Evolutionary conservation across 805 yeast species (phyloP).

Genomic region (Candida insectorum): DNA sequence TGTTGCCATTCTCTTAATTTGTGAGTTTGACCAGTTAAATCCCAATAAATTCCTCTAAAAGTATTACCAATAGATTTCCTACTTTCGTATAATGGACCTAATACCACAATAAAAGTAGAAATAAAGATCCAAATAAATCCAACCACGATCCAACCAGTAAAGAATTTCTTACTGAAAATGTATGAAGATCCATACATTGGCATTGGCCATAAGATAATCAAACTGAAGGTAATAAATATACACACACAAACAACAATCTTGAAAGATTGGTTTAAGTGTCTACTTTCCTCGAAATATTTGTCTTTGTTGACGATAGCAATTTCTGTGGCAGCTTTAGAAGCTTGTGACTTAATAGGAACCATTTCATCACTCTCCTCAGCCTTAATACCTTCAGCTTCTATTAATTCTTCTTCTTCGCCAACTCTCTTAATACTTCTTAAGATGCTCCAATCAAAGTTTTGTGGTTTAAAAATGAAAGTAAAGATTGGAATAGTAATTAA

Average conservation of each 20-base stretch:
- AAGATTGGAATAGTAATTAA: conserved; percentile 61
- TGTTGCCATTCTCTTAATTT: conserved; percentile 77
- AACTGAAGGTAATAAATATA: conserved; percentile 54
- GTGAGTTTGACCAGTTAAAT: conserved; percentile 67
- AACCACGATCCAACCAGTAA: conserved; percentile 87
- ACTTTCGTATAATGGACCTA: conserved; percentile 76
- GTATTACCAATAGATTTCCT: conserved; percentile 62
- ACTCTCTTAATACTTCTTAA: conserved; percentile 62
- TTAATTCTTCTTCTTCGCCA: conserved; percentile 64
- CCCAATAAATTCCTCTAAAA: conserved; percentile 82
- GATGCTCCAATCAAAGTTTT: conserved; percentile 68
- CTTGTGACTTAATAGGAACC: conserved; percentile 28
- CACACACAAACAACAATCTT: conserved; percentile 62
- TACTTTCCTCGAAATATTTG: conserved; percentile 42
- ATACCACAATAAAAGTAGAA: conserved; percentile 57
- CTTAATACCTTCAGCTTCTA: conserved; percentile 42
- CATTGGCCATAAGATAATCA: conserved; percentile 85
- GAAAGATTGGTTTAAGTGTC: conserved; percentile 51
- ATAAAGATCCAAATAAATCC: conserved; percentile 78
- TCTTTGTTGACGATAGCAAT: conserved; percentile 25
- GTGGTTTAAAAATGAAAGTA: conserved; percentile 62
- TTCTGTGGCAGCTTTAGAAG: conserved; percentile 37
- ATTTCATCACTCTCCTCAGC: conserved; percentile 13
- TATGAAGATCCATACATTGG: conserved; percentile 86
- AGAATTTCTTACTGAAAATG: conserved; percentile 69